These are phyloP conservation scores for Aplosporella prunicola DNA, from an alignment of 2,329 filamentous ascomycete genomes.

Conservation along the genomic window DNA sequence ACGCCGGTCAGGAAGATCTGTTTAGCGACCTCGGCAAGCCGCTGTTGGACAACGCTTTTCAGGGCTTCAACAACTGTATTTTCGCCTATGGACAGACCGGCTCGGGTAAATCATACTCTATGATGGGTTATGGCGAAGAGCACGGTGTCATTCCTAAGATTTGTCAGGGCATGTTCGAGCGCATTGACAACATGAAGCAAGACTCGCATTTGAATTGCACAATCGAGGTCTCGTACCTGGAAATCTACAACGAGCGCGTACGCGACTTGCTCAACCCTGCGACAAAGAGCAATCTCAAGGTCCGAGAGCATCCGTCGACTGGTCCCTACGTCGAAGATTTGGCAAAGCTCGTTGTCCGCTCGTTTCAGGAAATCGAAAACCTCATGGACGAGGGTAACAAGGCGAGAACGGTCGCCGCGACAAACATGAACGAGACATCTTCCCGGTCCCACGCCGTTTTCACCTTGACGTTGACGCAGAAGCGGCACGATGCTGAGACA, in stretches of 20 bases:
- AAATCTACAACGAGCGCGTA: slow-evolving; percentile 98
- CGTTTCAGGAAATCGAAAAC: slow-evolving; percentile 91
- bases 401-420: slow-evolving; percentile 91
- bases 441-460: slow-evolving; percentile 98
- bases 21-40: slow-evolving; percentile 83
- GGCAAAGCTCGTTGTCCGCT: slow-evolving; percentile 86
- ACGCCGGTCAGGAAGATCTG: slow-evolving; percentile 81
- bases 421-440: slow-evolving; percentile 99
- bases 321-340: slow-evolving; percentile 97
- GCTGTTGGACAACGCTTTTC: slow-evolving; percentile 92
- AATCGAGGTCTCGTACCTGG: slow-evolving; percentile 94
- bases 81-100: slow-evolving; percentile 98
- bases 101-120: slow-evolving; percentile 97
- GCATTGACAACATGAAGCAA: slow-evolving; percentile 61
- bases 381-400: slow-evolving; percentile 99
- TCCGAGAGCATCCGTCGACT: slow-evolving; percentile 93
- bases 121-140: slow-evolving; percentile 99
- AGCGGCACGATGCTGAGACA: slow-evolving; percentile 80
- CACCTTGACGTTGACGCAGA: slow-evolving; percentile 90
- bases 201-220: slow-evolving; percentile 78
- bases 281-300: slow-evolving; percentile 93
- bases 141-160: slow-evolving; percentile 93
- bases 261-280: slow-evolving; percentile 90
- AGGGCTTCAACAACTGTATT: slow-evolving; percentile 99
- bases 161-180: slow-evolving; percentile 93